These are phyloP conservation scores for Fusarium anguioides DNA, from an alignment of 2,329 filamentous ascomycete genomes.

Conservation along the genomic window DNA sequence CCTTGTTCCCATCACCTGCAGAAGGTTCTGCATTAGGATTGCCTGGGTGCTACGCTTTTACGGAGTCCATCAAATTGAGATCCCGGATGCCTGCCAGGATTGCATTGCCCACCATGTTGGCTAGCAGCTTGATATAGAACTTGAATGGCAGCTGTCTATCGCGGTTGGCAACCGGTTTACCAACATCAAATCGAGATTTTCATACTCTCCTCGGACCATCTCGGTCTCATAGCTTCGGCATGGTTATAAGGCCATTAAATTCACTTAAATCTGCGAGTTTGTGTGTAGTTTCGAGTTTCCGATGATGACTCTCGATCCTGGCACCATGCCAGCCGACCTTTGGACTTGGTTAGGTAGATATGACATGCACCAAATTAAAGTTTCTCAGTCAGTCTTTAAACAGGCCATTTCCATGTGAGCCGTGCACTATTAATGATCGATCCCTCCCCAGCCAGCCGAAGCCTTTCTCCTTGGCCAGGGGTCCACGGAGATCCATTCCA, in stretches of 20 bases:
- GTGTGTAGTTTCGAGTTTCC: background rate
- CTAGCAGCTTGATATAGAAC: slow-evolving; percentile 10
- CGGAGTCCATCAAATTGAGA: slow-evolving; percentile 16
- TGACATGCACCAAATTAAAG: slow-evolving; percentile 5
- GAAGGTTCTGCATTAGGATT: slow-evolving; percentile 42
- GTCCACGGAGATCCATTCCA: slow-evolving; percentile 48
- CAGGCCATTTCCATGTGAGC: background rate
- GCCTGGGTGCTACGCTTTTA: slow-evolving; percentile 34
- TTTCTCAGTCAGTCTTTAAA: slow-evolving; percentile 6
- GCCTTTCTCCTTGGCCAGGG: slow-evolving; percentile 50
- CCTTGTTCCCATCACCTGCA: slow-evolving; percentile 37
- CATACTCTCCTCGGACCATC: background rate
- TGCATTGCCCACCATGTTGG: slow-evolving; percentile 36
- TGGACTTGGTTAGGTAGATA: background rate
- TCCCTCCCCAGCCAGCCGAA: slow-evolving; percentile 59
- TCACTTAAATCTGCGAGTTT: background rate
- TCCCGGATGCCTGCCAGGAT: slow-evolving; percentile 34
- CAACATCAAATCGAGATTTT: slow-evolving; percentile 53
- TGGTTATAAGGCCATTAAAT: background rate
- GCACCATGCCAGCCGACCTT: no score
- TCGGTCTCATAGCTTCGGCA: background rate
- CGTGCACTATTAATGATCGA: slow-evolving; percentile 1
- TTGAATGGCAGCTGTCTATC: background rate
- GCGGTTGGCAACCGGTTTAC: slow-evolving; percentile 45
- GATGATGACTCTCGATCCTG: no score